Percentiles rank a stretch among this genome's conserved stretches.
These are phyloP conservation scores for Trifolium pratense DNA, from an alignment of 306 rosid species.

Conservation along the genomic window DNA sequence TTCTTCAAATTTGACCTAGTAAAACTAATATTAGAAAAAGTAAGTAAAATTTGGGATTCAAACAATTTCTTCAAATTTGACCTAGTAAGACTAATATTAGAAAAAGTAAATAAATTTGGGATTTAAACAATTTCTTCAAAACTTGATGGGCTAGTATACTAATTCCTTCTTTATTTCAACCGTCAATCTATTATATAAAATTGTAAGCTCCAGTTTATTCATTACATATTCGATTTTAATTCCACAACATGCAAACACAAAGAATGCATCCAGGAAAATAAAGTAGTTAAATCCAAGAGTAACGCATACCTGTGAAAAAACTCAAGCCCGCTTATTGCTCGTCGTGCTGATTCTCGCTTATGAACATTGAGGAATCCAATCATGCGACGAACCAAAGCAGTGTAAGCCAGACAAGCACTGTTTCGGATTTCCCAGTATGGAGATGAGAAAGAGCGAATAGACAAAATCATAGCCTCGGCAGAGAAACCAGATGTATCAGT, in stretches of 20 bases:
- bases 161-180: not conserved
- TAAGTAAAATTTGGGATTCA: not conserved
- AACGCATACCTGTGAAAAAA: conserved; percentile 85
- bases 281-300: conserved; percentile 18
- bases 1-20: not conserved
- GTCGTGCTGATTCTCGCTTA: conserved; percentile 86
- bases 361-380: conserved; percentile 92
- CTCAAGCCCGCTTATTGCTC: conserved; percentile 91
- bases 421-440: conserved; percentile 95
- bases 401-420: conserved; percentile 92
- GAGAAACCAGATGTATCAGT: conserved; percentile 94
- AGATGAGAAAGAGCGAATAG: conserved; percentile 88
- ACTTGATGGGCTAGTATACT: not conserved
- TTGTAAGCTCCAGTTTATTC: not conserved
- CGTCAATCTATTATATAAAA: not conserved
- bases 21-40: not conserved
- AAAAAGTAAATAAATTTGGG: not conserved
- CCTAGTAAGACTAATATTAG: not conserved
- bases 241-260: not conserved
- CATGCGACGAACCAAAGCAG: conserved; percentile 95
- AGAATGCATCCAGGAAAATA: not conserved
- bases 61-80: too few relatives aligned
- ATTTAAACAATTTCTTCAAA: not conserved
- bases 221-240: not conserved
- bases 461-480: conserved; percentile 85